Evolutionary conservation across 2,329 filamentous ascomycete genomes (phyloP), one percentile per base, ranked within the genome.

Genomic region (Ascochyta clinopodiicola): DNA sequence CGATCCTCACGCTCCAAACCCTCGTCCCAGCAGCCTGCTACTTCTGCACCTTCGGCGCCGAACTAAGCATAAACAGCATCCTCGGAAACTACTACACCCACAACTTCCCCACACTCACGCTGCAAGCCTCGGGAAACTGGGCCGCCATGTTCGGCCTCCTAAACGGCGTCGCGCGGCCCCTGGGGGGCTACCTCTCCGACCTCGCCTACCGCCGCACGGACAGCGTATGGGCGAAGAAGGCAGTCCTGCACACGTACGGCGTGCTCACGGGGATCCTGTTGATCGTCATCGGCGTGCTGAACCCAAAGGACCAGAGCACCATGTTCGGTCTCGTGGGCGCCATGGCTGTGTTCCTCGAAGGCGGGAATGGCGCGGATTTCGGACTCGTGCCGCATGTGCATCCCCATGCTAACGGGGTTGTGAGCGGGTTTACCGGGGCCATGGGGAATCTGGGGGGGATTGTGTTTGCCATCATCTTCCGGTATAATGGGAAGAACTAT

Each of bases 391-490:
- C 92, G 4, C 92, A 96, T 70, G 88, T 96, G 2, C 88, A 92
- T 74, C 90, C 91, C 0, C 83, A 82, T 57, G 89, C 91, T 50
- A 96, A 96, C 72, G 92, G 91, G 38, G 79, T 85, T 45, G 83
- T 96, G 3, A 89, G 87, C 0, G 92, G 92, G 5, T 79, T 90
- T 27, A 88, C 90, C 0, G 92, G 92, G 3, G 91, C 89, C 0
- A 80, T 83, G n/a, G 92, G 92, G 0, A 96, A 96, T 66, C 74
- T 96, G 6, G 92, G 92, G 1, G 92, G 92, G 5, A 86, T 96
- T 38, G 72, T 95, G 27, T 96, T 94, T 68, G 88, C 91, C 13
- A 84, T 95, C 68, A 84, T 91, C 66, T 96, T 93, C 79, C 80
- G 91, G 44, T 94, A 92, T 74, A 79, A 84, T 39, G 87, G 85